Evolutionary conservation across 2,329 filamentous ascomycete genomes (phyloP).

Genomic region (Nemania serpens): DNA sequence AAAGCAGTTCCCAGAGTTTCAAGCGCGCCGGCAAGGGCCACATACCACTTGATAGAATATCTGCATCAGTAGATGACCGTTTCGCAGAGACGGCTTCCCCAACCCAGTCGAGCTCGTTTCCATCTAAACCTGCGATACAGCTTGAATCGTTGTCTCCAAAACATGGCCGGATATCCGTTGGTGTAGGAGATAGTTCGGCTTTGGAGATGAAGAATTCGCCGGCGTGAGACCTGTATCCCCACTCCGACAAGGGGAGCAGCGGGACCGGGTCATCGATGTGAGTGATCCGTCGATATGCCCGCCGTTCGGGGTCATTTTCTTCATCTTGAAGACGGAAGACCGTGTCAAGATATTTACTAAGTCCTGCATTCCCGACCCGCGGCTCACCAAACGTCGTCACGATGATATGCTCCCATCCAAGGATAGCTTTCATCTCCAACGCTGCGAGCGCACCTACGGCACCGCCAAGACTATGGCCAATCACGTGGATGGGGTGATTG

Average conservation of each 20-base stretch:
- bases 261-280: conserved; percentile 88
- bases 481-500: conserved; percentile 73
- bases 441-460: conserved; percentile 87
- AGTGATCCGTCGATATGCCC: conserved; percentile 76
- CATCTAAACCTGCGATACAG: conserved; percentile 70
- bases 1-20: conserved; percentile 90
- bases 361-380: conserved; percentile 61
- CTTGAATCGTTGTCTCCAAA: conserved; percentile 69
- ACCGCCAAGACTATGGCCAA: conserved; percentile 91
- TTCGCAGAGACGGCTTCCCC: conserved; percentile 32
- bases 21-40: conserved; percentile 65
- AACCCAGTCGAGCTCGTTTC: conserved; percentile 34
- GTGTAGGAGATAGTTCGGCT: conserved; percentile 66
- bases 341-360: conserved; percentile 60
- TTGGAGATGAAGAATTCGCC: conserved; percentile 89
- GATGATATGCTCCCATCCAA: conserved; percentile 73
- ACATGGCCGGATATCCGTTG: conserved; percentile 73
- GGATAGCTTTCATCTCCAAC: conserved; percentile 72
- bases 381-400: conserved; percentile 96
- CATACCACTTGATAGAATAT: conserved; percentile 46
- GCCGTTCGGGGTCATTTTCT: conserved; percentile 40
- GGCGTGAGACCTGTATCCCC: conserved; percentile 84
- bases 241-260: conserved; percentile 81
- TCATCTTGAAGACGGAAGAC: conserved; percentile 52
- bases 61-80: conserved; percentile 28